These are phyloP conservation scores for Cryptosporidium sp. DNA, from an alignment of 169 alveolate genomes.

Conservation along the genomic window DNA sequence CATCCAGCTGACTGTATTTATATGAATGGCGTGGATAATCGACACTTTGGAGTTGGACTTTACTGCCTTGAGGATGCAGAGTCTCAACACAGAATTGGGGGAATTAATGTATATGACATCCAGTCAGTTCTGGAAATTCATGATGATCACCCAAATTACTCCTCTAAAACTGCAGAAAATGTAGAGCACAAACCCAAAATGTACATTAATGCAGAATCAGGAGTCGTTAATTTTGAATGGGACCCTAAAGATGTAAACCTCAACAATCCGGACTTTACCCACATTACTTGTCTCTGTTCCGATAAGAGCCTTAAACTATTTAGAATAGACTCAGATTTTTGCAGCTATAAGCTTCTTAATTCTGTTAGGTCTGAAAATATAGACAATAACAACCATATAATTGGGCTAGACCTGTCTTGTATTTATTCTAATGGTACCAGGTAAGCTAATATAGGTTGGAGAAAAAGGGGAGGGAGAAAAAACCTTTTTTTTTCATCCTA, in stretches of 20 bases:
- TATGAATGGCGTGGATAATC: constrained; percentile 12
- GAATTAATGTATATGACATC: constrained; percentile 27
- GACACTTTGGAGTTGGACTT: constrained; percentile 54
- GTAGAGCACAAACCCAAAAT: constrained; percentile 11
- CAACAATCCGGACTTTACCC: background rate
- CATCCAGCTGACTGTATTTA: constrained; percentile 60
- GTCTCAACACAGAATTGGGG: constrained; percentile 48
- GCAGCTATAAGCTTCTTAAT: constrained; percentile 13
- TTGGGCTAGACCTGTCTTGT: constrained; percentile 42
- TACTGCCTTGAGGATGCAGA: constrained; percentile 30
- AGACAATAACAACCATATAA: constrained; percentile 34
- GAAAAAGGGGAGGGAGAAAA: no score
- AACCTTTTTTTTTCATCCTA: background rate
- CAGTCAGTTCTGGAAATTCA: background rate
- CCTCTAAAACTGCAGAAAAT: background rate
- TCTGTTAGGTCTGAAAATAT: constrained; percentile 4
- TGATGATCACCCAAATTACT: background rate
- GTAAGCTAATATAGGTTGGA: constrained; percentile 4
- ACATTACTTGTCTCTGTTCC: constrained; percentile 57
- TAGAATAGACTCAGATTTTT: background rate
- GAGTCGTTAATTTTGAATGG: constrained; percentile 68
- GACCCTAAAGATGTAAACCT: background rate
- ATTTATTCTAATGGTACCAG: background rate
- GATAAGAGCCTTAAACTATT: constrained; percentile 37
- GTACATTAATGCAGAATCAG: constrained; percentile 38